These are phyloP conservation scores for Drechslerella dactyloides DNA, from an alignment of 2,329 filamentous ascomycete genomes.

Conservation along the genomic window DNA sequence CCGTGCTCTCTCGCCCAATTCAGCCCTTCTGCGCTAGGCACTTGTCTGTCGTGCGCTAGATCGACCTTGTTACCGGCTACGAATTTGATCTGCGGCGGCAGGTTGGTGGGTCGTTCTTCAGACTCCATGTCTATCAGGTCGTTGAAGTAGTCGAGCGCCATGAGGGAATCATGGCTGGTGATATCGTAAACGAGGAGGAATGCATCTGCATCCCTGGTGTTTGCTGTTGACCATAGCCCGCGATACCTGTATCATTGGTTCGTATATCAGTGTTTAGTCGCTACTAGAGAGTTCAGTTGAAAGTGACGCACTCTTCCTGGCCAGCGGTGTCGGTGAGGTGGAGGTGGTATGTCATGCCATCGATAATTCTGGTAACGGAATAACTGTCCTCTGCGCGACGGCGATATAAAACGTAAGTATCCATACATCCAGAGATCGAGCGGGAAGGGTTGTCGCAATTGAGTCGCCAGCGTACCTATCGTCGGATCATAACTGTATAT, in stretches of 20 bases:
- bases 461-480: constrained; percentile 30
- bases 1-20: constrained; percentile 76
- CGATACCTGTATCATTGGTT: constrained; percentile 65
- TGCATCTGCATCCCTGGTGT: constrained; percentile 74
- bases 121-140: constrained; percentile 83
- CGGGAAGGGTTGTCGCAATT: background rate
- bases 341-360: constrained; percentile 78
- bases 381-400: constrained; percentile 74
- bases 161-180: constrained; percentile 71
- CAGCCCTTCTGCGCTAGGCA: constrained; percentile 73
- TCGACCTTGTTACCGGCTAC: constrained; percentile 89
- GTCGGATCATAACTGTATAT: constrained; percentile 39
- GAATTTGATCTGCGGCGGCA: constrained; percentile 73
- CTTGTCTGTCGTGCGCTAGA: constrained; percentile 71
- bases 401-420: constrained; percentile 18
- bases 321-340: constrained; percentile 72
- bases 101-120: constrained; percentile 62
- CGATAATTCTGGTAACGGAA: constrained; percentile 78
- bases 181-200: constrained; percentile 90
- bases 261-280: constrained; percentile 19
- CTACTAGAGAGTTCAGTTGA: background rate
- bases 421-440: background rate
- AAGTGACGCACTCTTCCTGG: constrained; percentile 70
- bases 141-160: constrained; percentile 78
- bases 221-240: constrained; percentile 80